Evolutionary conservation across 352 stramenopile species (phyloP), one percentile per base, ranked within the genome.

Genomic region (Globisporangium splendens): DNA sequence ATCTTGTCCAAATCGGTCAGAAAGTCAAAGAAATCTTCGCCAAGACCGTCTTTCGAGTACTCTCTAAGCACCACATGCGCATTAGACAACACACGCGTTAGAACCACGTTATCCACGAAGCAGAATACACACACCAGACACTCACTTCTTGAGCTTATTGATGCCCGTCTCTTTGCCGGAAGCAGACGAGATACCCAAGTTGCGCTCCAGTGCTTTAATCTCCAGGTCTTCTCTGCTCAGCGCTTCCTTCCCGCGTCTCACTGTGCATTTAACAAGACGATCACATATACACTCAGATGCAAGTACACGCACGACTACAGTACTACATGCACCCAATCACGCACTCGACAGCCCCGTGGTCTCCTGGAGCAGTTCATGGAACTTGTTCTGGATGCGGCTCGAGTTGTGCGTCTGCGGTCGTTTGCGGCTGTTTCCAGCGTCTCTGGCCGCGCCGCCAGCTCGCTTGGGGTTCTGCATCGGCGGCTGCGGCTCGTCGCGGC

Each of bases 11-110:
- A 58, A 38, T 70, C 75, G 24, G 62, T 73, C 31, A 94, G 62
- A 69, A 94, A 94, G 46, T 90, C 83, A 31, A 72, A 72, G 72
- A 94, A 94, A 59, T 94, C 85, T 42, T 89, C 80, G 31, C 85
- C 85, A 13, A 94, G 50, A 28, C 85, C 85, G 56, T 94, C 85
- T 31, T 85, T 86, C 42, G 74, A 72, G 66, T 86, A 94, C 62
- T 94, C 85, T 44, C 83, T 93, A 52, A 56, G 5, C 28, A 35
- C 28, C 14, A 17, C 8, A 39, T 50, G 44, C 10, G 44, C 24
- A 58, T 24, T 24, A 12, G 14, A 0, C 35, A 59, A 31, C 14
- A 51, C 14, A 51, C 33, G 12, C 8, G 1, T 17, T n/a, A 13
- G 15, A 28, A 42, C 13, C 15, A 7, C 54, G 18, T 2, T n/a